A percentile compares a stretch with the other conserved stretches of the same genome.
phyloP scores from a whole-genome alignment of 2,329 filamentous ascomycete species.

The Eutypella sp. region DNA sequence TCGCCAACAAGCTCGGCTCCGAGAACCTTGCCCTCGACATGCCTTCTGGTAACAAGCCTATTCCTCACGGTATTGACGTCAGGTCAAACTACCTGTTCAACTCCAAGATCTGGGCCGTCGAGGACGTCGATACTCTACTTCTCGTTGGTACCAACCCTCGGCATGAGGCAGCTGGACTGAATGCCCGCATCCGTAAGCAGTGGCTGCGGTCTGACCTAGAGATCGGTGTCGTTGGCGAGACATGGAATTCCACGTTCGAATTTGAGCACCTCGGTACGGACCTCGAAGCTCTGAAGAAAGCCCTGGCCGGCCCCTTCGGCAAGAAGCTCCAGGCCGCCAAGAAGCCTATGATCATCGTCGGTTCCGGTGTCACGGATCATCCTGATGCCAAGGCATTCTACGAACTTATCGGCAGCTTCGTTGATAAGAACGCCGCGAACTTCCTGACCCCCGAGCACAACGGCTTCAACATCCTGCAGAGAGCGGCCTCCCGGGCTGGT shows the following conservation, averaged over 20 bases:
- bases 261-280: conserved; percentile 85
- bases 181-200: conserved; percentile 95
- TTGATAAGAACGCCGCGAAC: conserved; percentile 86
- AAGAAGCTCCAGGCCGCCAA: conserved; percentile 86
- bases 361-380: conserved; percentile 88
- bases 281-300: conserved; percentile 74
- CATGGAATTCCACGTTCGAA: conserved; percentile 91
- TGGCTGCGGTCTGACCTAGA: conserved; percentile 94
- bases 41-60: conserved; percentile 72
- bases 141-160: conserved; percentile 93
- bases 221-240: conserved; percentile 84
- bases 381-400: conserved; percentile 88
- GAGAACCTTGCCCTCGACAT: conserved; percentile 94
- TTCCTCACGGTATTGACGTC: conserved; percentile 89
- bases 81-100: conserved; percentile 97
- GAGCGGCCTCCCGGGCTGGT: conserved; percentile 84
- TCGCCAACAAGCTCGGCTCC: conserved; percentile 93
- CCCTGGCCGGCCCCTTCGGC: conserved; percentile 80
- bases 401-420: conserved; percentile 82
- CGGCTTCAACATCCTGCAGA: conserved; percentile 94
- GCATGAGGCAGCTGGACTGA: conserved; percentile 90
- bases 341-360: conserved; percentile 94
- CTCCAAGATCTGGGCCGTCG: conserved; percentile 87
- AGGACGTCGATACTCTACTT: conserved; percentile 88
- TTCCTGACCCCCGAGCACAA: conserved; percentile 92